Conservation (phyloP, 257 asterid species). For the Dorcoceras hygrometricum region DNA sequence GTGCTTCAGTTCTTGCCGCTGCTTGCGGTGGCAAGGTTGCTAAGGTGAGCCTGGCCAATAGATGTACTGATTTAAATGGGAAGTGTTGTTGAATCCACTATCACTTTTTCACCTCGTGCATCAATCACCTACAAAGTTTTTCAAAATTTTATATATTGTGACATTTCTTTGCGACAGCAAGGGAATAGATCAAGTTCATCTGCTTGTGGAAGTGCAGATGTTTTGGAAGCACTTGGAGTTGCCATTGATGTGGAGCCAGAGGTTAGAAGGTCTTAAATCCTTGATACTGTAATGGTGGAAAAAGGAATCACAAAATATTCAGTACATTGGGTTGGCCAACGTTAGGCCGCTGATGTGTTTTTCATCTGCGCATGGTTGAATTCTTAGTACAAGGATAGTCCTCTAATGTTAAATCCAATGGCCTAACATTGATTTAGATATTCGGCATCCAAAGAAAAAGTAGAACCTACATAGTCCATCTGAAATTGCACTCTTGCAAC, state of each 20-base stretch:
- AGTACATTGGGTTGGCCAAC: no score
- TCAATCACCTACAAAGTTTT: not conserved
- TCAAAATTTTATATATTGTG: not conserved
- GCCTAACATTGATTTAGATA: no score
- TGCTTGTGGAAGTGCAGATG: conserved; percentile 92
- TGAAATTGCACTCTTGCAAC: no score
- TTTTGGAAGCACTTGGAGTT: conserved; percentile 72
- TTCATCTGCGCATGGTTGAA: no score
- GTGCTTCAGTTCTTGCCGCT: conserved; percentile 86
- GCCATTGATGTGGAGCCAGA: conserved; percentile 65
- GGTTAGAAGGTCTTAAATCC: conserved; percentile 33
- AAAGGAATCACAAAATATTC: no score
- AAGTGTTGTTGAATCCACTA: not conserved
- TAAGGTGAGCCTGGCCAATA: conserved; percentile 39
- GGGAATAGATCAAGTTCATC: conserved; percentile 91
- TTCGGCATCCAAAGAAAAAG: no score
- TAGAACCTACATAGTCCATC: no score
- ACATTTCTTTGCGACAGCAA: conserved; percentile 49
- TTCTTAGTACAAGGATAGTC: no score
- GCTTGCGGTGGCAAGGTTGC: conserved; percentile 90
- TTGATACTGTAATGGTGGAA: not conserved
- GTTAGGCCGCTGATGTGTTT: no score
- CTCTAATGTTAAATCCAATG: no score
- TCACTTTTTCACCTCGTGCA: not conserved
- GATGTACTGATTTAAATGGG: no score